Evolutionary conservation across 2,329 filamentous ascomycete species (phyloP), one percentile per base, ranked within the genome.

Genomic region (Fusarium sp.): DNA sequence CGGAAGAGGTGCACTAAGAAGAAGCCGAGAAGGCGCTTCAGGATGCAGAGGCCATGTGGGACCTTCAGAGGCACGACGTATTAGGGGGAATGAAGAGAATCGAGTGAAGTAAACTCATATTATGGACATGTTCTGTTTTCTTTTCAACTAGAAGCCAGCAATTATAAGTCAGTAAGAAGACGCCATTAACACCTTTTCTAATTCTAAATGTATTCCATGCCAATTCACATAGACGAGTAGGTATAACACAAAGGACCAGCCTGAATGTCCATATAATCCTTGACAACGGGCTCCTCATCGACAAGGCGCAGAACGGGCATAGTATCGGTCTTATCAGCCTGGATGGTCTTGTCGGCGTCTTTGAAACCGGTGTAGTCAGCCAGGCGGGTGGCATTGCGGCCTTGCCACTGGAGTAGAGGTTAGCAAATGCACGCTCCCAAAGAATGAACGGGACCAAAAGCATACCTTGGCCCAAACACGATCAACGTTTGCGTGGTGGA

Each of bases 401-500:
- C 62, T 40, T 65, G 62, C 62, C 62, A 65, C 61, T 63, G 0
- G 4, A 5, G 10, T 5, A 9, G 5, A 10, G 11, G 9, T 63
- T 6, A 63, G 33, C 3, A 31, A 44, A 11, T 3, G 8, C 6
- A 6, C 1, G 4, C 19, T 8, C 5, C 14, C 3, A 9, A 15
- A 21, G 4, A 33, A 10, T 2, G 2, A 14, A 2, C 1, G 2
- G 4, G 7, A 19, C 4, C 10, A 24, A 5, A n/a, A 19, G 2
- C 31, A 15, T 62, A 39, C 60, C 43, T 65, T 65, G 3, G 60
- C 53, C 62, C 61, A 70, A 21, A 43, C 67, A 5, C 72, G 71
- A 26, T 76, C 74, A 2, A 76, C 69, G 14, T 76, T 74, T 11
- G 67, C 66, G 22, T 76, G 75, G 36, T 76, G 75, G 0, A 76